Evolutionary conservation across 2,329 filamentous ascomycete species (phyloP), one percentile per base, ranked within the genome.

Genomic region (Alternaria ethzedia): DNA sequence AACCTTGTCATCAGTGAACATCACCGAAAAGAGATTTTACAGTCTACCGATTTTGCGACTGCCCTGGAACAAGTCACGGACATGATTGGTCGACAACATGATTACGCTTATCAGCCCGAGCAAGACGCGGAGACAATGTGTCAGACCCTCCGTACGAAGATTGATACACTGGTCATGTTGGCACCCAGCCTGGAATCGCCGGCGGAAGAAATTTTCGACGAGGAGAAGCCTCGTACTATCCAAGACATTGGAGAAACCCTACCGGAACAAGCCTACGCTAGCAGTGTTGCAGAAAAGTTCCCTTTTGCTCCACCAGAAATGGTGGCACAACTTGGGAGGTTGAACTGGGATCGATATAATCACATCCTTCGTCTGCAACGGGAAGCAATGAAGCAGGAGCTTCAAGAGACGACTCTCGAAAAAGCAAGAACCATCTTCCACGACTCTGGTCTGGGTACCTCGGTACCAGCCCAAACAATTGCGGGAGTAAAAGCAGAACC

Each of bases 341-440:
- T 62, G 47, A 62, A 62, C 20, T 62, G 59, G 54, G 59, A 62
- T 52, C 44, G 59, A 52, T 62, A 57, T 15, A 51, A 62, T 20
- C 59, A 62, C 32, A 54, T 62, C 15, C 44, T 57, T 58, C 59
- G 23, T 36, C 46, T 62, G 15, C 54, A 62, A 20, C 59, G 45
- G n/a, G 47, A 30, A 30, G 28, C 54, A 20, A 46, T 21, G 41
- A 21, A 36, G 51, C 51, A 51, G n/a, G 47, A 51, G 17, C 25
- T 51, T 26, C 25, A 26, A 20, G n/a, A 10, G 47, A 17, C 9
- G 10, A 17, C 26, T 28, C 2, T 51, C 10, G 25, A 8, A 10
- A 51, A 51, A 17, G 32, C 32, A 4, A n/a, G 4, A 36, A 36
- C 32, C 7, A n/a, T 36, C 6, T 36, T 36, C 15, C 32, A 36